Evolutionary conservation across 2,329 filamentous ascomycete species (phyloP).

Genomic region (Myriosclerotinia duriaeana): DNA sequence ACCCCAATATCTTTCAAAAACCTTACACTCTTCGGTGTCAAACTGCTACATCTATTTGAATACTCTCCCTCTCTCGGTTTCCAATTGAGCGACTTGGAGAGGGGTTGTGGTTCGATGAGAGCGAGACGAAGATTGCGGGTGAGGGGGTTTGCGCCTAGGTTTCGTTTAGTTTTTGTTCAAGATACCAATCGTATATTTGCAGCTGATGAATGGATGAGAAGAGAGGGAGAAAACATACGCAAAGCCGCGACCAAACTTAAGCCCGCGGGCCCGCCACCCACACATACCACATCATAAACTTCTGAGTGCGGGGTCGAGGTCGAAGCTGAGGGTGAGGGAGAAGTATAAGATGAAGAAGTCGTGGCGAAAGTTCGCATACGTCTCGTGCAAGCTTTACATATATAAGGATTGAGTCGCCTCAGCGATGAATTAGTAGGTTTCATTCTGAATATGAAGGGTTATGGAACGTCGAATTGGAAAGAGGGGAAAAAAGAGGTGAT

Average conservation of each 20-base stretch:
- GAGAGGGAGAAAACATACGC: constrained; percentile 51
- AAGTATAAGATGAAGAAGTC: constrained; percentile 1
- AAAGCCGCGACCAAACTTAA: constrained; percentile 77
- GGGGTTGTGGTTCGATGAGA: constrained; percentile 85
- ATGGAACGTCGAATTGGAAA: not conserved
- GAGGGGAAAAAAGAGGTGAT: not conserved
- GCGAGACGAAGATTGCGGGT: constrained; percentile 80
- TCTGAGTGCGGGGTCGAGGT: constrained; percentile 27
- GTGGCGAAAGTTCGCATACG: constrained; percentile 19
- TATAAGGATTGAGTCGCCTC: constrained; percentile 5
- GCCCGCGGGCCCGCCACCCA: constrained; percentile 54
- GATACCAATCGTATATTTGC: not conserved
- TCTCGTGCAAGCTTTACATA: constrained; percentile 18
- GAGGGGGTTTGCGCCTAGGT: constrained; percentile 67
- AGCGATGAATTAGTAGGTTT: constrained; percentile 1
- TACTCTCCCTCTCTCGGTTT: constrained; percentile 66
- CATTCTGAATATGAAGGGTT: not conserved
- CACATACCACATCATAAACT: constrained; percentile 42
- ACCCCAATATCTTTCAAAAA: constrained; percentile 83
- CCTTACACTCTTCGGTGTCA: constrained; percentile 82
- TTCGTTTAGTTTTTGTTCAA: not conserved
- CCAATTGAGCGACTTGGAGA: constrained; percentile 67
- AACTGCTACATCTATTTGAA: constrained; percentile 93
- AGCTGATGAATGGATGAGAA: not conserved
- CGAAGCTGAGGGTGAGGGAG: constrained; percentile 12